Conservation (phyloP, 129 eudicot species). For the Tanacetum coccineum region DNA sequence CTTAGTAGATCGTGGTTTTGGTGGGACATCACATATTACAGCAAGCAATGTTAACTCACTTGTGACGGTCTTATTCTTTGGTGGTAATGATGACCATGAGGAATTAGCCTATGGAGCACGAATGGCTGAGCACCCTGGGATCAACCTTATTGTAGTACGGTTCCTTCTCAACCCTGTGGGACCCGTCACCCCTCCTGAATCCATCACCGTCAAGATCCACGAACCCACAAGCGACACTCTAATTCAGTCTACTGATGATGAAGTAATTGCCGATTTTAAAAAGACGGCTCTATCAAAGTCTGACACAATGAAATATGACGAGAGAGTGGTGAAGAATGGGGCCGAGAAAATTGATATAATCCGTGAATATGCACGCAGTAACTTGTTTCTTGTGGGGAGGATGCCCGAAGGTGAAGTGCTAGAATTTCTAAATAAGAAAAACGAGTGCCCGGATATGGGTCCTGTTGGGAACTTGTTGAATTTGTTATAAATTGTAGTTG, state of each 20-base stretch:
- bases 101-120: conserved; percentile 64
- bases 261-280: conserved; percentile 36
- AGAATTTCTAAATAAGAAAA: conserved; percentile 31
- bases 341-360: conserved; percentile 29
- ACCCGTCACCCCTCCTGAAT: conserved; percentile 8
- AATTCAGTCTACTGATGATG: conserved; percentile 26
- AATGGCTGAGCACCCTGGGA: conserved; percentile 77
- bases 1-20: conserved; percentile 74
- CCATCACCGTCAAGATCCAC: conserved; percentile 30
- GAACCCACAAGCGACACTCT: neutral
- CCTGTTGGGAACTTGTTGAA: conserved; percentile 55
- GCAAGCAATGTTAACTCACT: conserved; percentile 59
- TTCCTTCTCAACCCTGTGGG: conserved; percentile 34
- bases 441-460: conserved; percentile 64
- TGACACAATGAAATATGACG: conserved; percentile 37
- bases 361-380: conserved; percentile 34
- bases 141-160: conserved; percentile 40
- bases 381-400: conserved; percentile 64
- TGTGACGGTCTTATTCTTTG: conserved; percentile 57
- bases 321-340: conserved; percentile 34
- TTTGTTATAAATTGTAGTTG: too few species aligned
- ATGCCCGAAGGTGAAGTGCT: conserved; percentile 55
- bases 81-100: conserved; percentile 66
- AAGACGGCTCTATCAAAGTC: conserved; percentile 9
- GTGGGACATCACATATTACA: conserved; percentile 57